phyloP scores from a whole-genome alignment of 2,329 filamentous ascomycete genomes.

The Arthroderma uncinatum region DNA sequence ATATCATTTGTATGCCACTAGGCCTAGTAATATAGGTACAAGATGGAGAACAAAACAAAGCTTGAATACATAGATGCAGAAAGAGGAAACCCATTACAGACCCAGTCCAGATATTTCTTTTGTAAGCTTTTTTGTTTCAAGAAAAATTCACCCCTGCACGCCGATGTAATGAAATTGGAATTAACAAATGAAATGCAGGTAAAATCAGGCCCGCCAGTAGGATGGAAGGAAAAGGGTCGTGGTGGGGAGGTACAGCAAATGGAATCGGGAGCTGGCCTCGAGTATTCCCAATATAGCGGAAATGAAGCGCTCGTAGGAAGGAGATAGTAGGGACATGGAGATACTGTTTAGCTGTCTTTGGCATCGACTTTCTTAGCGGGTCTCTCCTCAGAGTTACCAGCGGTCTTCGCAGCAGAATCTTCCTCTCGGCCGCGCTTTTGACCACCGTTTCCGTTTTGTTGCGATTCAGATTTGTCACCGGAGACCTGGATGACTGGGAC shows the following conservation, averaged over 20 bases:
- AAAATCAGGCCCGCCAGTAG: not conserved
- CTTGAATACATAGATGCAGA: not conserved
- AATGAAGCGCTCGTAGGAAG: not conserved
- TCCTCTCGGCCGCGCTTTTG: slow-evolving; percentile 40
- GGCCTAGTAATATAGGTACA: slow-evolving; percentile 2
- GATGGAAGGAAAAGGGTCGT: not conserved
- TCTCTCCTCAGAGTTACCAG: slow-evolving; percentile 24
- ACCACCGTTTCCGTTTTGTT: slow-evolving; percentile 15
- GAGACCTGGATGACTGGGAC: slow-evolving; percentile 33
- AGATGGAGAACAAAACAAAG: not conserved
- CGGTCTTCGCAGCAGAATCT: slow-evolving; percentile 17
- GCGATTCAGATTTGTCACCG: slow-evolving; percentile 7
- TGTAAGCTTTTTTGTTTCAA: not conserved
- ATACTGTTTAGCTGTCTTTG: slow-evolving; percentile 27
- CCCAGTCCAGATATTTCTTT: not conserved
- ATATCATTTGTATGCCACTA: slow-evolving; percentile 4
- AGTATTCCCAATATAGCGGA: not conserved
- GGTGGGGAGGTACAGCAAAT: not conserved
- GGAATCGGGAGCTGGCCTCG: not conserved
- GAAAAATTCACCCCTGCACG: not conserved
- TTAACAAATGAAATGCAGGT: not conserved
- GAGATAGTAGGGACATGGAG: not conserved
- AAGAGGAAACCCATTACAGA: not conserved
- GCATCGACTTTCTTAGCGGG: slow-evolving; percentile 41
- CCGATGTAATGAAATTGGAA: not conserved